phyloP scores from a whole-genome alignment of 2,329 filamentous ascomycete species.

The Tolypocladium paradoxum region DNA sequence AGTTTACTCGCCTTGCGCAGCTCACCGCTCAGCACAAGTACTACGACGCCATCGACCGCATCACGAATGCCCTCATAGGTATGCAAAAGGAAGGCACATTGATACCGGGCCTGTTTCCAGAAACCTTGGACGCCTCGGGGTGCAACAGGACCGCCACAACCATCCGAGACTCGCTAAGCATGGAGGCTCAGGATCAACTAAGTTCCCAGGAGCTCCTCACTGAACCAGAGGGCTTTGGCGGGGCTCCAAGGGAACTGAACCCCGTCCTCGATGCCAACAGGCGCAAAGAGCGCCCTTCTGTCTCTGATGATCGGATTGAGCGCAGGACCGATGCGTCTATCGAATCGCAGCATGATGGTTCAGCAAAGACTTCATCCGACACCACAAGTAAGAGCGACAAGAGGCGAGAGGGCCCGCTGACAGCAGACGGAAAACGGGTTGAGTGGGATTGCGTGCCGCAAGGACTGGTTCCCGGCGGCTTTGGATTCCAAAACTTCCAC shows the following conservation, averaged over 20 bases:
- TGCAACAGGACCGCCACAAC: conserved; percentile 50
- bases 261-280: conserved; percentile 1
- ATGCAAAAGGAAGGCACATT: conserved; percentile 59
- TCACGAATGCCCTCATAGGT: conserved; percentile 69
- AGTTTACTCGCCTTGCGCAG: conserved; percentile 83
- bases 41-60: conserved; percentile 80
- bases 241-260: background rate
- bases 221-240: conserved; percentile 17
- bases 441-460: conserved; percentile 46
- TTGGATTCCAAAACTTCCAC: conserved; percentile 37
- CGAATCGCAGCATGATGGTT: background rate
- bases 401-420: conserved; percentile 14
- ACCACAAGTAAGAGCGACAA: background rate
- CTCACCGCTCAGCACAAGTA: conserved; percentile 73
- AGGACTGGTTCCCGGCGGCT: conserved; percentile 40
- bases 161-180: conserved; percentile 17
- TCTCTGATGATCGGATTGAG: conserved; percentile 1
- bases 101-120: conserved; percentile 72
- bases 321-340: background rate
- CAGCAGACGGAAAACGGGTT: conserved; percentile 21
- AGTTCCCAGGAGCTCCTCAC: conserved; percentile 18
- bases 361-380: background rate
- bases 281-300: background rate
- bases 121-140: conserved; percentile 66
- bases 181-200: conserved; percentile 23